Conservation (phyloP, 306 rosid species). For the Trifolium fragiferum region DNA sequence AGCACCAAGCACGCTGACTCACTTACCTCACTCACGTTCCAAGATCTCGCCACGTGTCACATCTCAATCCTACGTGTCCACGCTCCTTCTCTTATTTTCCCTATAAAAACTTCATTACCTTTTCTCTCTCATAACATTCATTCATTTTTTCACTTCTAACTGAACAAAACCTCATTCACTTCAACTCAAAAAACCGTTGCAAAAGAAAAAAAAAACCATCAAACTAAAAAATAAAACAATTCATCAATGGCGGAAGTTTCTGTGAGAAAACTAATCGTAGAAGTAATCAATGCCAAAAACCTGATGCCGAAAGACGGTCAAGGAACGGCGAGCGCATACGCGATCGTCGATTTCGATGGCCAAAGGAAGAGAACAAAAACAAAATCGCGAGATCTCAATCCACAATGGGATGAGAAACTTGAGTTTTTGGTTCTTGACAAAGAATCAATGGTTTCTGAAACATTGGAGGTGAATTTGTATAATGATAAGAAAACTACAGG, state of each 20-base stretch:
- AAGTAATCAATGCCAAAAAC: conserved; percentile 81
- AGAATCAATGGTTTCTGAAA: conserved; percentile 60
- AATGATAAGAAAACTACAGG: conserved; percentile 72
- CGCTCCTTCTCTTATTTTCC: conserved; percentile 52
- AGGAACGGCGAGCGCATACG: conserved; percentile 95
- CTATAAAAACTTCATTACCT: not conserved
- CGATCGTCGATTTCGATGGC: conserved; percentile 84
- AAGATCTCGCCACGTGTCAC: conserved; percentile 48
- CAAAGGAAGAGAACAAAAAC: conserved; percentile 84
- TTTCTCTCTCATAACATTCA: not conserved
- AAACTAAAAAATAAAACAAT: not conserved
- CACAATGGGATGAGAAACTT: conserved; percentile 86
- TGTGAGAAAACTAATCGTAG: conserved; percentile 69
- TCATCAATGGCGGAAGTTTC: conserved; percentile 61
- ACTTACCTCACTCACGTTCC: not conserved
- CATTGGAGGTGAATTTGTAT: conserved; percentile 73
- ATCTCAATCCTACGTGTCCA: conserved; percentile 45
- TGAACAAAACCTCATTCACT: not conserved
- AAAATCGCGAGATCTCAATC: conserved; percentile 76
- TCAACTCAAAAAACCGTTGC: not conserved
- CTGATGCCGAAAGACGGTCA: conserved; percentile 96
- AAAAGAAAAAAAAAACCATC: not conserved
- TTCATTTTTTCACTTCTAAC: not conserved
- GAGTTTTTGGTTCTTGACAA: conserved; percentile 69
- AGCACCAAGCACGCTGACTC: conserved; percentile 55